Base-by-base conservation (phyloP, 495 filamentous ascomycete genomes). In the Penicillium parvum region DNA sequence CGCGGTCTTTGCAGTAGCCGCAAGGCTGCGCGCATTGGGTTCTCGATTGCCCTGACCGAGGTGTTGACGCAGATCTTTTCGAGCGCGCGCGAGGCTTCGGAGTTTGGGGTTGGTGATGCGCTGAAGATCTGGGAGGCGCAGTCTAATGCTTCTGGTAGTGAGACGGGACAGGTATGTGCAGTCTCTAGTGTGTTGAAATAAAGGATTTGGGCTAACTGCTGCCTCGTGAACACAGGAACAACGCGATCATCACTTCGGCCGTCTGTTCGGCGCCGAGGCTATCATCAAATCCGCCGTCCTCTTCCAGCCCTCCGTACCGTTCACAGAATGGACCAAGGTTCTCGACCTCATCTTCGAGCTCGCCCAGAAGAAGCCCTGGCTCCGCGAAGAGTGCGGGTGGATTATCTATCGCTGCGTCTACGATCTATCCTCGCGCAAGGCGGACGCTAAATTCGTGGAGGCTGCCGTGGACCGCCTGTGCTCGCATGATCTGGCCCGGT, bases 11-110 rank as follows among this genome's bases (percentile, higher is more conserved):
- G 90, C 40, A 96, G 89, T 57, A 84, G 89, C 32, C 79, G 87
- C 16, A 95, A 96, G 67, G 90, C 86, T 10, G 88, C 91, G 21
- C 76, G 92, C 18, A 65, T 90, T 42, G 92, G 92, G n/a, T 96
- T 92, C 58, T 94, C 87, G 26, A 71, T 96, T 43, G 89, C 91
- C 2, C 64, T 97, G 49, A 86, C 90, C 0, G 91, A 96, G 64
- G 70, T 95, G 41, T 58, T 94, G 27, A 69, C 73, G 1, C 79
- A 84, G 54, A 55, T 86, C 16, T 72, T 71, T 45, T 49, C 52
- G 7, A 12, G 40, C 4, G 23, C 50, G 14, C 49, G 56, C 10
- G 65, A 61, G 28, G 48, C 43, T 22, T 40, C 53, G 16, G 58
- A 53, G 73, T 79, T 60, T 62, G 76, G 10, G 2, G 45, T 75